Percentiles rank a stretch among this genome's conserved stretches.
Evolutionary conservation across 352 stramenopile species (phyloP).

Genomic region (Pythium volutum): DNA sequence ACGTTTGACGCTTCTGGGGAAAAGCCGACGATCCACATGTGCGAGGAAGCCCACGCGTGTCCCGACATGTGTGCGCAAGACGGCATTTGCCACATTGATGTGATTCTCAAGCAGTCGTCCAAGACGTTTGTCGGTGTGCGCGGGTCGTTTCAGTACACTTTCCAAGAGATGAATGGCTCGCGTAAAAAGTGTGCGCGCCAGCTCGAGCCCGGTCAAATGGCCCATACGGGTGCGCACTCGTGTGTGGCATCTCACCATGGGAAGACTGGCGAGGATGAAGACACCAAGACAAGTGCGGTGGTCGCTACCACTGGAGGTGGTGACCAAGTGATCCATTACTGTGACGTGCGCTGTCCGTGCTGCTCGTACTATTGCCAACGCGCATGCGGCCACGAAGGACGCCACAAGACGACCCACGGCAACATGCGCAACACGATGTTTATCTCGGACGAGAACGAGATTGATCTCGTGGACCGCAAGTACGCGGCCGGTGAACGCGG

Average conservation of each 20-base stretch:
- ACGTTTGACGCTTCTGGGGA: constrained; percentile 37
- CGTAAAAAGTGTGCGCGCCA: constrained; percentile 55
- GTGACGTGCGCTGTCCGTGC: constrained; percentile 59
- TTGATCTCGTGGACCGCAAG: constrained; percentile 73
- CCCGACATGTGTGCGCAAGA: constrained; percentile 49
- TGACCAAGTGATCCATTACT: constrained; percentile 52
- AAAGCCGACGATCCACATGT: constrained; percentile 60
- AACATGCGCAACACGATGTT: constrained; percentile 85
- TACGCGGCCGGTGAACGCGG: constrained; percentile 63
- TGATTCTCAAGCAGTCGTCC: constrained; percentile 64
- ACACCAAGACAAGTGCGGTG: constrained; percentile 5
- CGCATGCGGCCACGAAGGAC: constrained; percentile 42
- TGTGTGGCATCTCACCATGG: constrained; percentile 24
- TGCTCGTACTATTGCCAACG: constrained; percentile 81
- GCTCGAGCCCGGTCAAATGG: constrained; percentile 39
- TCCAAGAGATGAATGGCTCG: constrained; percentile 78
- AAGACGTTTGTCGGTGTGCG: constrained; percentile 63
- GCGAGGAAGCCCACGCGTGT: constrained; percentile 48
- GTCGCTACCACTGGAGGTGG: neutral
- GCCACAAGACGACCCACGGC: constrained; percentile 65
- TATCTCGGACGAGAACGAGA: constrained; percentile 45
- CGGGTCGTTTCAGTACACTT: constrained; percentile 63
- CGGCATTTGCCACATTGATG: constrained; percentile 65
- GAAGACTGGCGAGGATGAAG: constrained; percentile 3
- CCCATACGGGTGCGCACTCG: constrained; percentile 42